A percentile compares a stretch with the other conserved stretches of the same genome.
Evolutionary conservation across 2,329 filamentous ascomycete genomes (phyloP).

Genomic region (Epichloe sylvatica): DNA sequence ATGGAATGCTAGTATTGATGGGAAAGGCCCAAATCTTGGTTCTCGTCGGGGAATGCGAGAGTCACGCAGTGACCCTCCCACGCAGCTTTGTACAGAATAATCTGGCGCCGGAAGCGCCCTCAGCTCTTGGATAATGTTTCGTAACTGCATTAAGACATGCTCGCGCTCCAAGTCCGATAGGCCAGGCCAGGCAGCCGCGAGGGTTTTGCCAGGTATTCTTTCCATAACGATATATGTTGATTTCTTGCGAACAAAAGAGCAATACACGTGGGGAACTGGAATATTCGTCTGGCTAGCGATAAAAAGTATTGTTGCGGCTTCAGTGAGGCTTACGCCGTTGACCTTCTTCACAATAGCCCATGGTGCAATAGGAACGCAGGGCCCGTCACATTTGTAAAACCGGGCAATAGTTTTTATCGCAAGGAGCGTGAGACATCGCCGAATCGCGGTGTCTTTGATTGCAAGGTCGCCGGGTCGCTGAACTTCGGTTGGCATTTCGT

Average conservation of each 20-base stretch:
- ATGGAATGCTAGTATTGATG: constrained; percentile 19
- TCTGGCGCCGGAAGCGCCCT: constrained; percentile 10
- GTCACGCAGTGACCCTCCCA: constrained; percentile 16
- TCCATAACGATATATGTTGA: constrained; percentile 34
- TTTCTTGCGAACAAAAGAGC: constrained; percentile 23
- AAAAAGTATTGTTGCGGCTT: constrained; percentile 12
- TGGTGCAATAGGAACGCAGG: not conserved
- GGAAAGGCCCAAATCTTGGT: constrained; percentile 19
- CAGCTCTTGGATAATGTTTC: constrained; percentile 11
- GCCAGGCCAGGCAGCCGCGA: constrained; percentile 8
- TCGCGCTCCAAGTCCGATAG: constrained; percentile 5
- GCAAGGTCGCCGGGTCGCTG: not conserved
- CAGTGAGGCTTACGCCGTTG: constrained; percentile 4
- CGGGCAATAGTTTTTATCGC: not conserved
- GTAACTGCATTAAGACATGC: constrained; percentile 11
- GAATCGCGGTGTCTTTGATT: not conserved
- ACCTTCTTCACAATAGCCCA: not conserved
- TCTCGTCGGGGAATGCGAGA: constrained; percentile 11
- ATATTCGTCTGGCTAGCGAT: constrained; percentile 10
- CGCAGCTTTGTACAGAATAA: constrained; percentile 12
- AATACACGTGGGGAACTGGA: constrained; percentile 11
- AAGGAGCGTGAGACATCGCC: not conserved
- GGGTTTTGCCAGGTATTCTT: constrained; percentile 13
- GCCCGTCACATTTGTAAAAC: not conserved
- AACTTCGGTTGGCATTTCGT: not conserved